Percentiles rank a stretch among this genome's conserved stretches.
Evolutionary conservation across 83 land plant genomes (phyloP).

Genomic region (Picea abies): DNA sequence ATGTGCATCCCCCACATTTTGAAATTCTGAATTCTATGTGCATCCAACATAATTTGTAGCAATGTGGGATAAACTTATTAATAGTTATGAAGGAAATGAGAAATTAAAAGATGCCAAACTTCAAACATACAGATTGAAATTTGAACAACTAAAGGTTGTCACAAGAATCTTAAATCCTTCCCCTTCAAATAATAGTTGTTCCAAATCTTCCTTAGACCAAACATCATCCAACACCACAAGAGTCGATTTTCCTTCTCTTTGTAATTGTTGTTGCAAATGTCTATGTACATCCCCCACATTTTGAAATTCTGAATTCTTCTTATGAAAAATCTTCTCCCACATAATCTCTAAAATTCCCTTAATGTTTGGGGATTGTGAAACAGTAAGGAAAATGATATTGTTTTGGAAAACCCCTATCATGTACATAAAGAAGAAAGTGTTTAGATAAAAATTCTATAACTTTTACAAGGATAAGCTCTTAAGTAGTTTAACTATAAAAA

Average conservation of each 20-base stretch:
- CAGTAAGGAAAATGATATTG: background rate
- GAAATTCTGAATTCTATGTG: background rate
- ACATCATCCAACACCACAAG: slow-evolving; percentile 14
- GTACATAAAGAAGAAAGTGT: no score
- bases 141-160: no score
- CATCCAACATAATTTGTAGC: no score
- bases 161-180: background rate
- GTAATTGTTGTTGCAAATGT: background rate
- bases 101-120: no score
- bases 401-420: background rate
- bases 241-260: background rate
- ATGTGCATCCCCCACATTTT: background rate
- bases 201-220: slow-evolving; percentile 3
- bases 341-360: slow-evolving; percentile 1
- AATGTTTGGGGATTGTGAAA: background rate
- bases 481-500: no score
- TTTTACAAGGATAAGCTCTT: no score
- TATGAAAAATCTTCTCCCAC: background rate
- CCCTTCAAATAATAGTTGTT: background rate
- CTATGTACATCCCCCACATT: background rate
- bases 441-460: no score
- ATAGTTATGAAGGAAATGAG: no score
- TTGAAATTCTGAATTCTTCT: background rate
- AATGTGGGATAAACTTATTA: no score
- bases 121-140: no score